Base-by-base conservation (phyloP, 2,329 filamentous ascomycete species). In the Thelonectria rubi region DNA sequence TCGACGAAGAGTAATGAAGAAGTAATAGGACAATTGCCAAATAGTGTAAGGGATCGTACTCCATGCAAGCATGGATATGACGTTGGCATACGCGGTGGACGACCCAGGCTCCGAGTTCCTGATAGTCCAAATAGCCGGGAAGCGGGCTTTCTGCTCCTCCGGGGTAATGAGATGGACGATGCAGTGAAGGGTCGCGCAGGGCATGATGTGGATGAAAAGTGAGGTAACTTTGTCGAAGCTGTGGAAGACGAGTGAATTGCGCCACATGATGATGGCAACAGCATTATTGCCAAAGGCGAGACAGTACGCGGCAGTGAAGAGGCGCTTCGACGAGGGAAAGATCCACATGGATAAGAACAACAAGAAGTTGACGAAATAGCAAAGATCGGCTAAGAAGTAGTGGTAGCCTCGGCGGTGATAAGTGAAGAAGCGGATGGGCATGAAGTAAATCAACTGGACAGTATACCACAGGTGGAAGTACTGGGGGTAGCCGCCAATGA, bases 121-220 rank as follows among this genome's bases (percentile, higher is more conserved):
- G 79, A 99, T 93, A 30, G 86, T 85, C 80, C 91, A 93, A 66
- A 97, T 87, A 12, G 94, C 94, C 1, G 94, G 94, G 74, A 97
- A 98, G 18, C 89, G 87, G 24, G 81, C 78, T 65, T 84, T 81
- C 72, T 96, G 91, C 43, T 85, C 76, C 20, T 88, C 86, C 1
- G 86, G 77, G 0, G 90, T 79, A 12, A 93, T 83, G 18, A 98
- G 83, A 75, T 99, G 95, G 15, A 97, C 91, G 14, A 99, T 84
- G 74, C 93, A 96, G 77, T 99, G 95, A 12, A 99, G 85, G 1
- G 94, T 92, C 6, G 91, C 94, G 67, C 94, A 97, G 1, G 95
- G 95, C 94, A 99, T 99, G 72, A 99, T 97, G 77, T 99, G 95
- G 69, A 99, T 97, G 80, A 99, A 99, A n/a, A 99, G 84, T 75